Percentiles rank a stretch among this genome's conserved stretches.
phyloP scores from a whole-genome alignment of 2,329 filamentous ascomycete species.

The Monilinia fructicola region DNA sequence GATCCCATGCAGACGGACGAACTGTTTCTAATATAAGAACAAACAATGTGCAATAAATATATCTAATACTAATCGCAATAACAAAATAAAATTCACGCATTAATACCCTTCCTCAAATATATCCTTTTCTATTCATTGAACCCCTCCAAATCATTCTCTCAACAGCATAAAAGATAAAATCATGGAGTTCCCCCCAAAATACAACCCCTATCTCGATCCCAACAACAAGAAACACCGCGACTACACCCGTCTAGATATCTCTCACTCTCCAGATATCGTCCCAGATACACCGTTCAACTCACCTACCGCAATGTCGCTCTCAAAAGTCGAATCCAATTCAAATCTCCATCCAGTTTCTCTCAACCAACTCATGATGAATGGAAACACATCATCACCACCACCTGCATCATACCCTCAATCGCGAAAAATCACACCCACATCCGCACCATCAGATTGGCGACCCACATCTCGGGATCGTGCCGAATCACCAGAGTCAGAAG shows the following conservation, averaged over 20 bases:
- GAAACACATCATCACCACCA: neutral
- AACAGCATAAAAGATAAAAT: neutral
- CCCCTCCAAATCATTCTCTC: neutral
- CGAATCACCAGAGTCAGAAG: neutral
- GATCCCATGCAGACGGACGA: neutral
- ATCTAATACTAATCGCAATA: slow-evolving; percentile 6
- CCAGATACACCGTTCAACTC: slow-evolving; percentile 23
- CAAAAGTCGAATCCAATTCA: neutral
- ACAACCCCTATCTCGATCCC: slow-evolving; percentile 18
- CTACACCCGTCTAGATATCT: slow-evolving; percentile 14
- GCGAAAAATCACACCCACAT: slow-evolving; percentile 8
- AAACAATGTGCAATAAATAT: neutral
- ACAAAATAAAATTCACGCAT: neutral
- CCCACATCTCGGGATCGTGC: neutral
- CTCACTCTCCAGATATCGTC: slow-evolving; percentile 14
- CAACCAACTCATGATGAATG: slow-evolving; percentile 21
- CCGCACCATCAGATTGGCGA: slow-evolving; percentile 14
- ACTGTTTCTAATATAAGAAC: slow-evolving; percentile 4
- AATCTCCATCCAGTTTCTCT: slow-evolving; percentile 8
- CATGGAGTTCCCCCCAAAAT: slow-evolving; percentile 17
- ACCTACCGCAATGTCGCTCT: slow-evolving; percentile 13
- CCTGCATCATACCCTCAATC: neutral
- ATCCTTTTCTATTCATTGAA: neutral
- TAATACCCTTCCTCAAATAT: neutral
- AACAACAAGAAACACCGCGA: slow-evolving; percentile 15